Evolutionary conservation across 352 stramenopile species (phyloP).

Genomic region (Globisporangium mamillatum): DNA sequence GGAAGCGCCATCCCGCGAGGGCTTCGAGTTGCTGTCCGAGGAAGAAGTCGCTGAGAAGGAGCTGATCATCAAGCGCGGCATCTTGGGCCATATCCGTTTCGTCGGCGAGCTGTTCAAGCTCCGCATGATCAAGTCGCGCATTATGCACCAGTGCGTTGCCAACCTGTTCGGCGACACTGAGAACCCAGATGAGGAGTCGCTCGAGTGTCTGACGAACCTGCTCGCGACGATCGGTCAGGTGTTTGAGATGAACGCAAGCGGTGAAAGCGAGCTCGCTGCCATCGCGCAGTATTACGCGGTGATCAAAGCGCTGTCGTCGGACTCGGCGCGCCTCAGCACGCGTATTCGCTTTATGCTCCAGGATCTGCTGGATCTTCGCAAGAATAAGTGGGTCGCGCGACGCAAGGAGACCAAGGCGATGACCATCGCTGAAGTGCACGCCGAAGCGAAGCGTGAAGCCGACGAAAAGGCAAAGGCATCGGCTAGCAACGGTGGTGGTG

Average conservation of each 20-base stretch:
- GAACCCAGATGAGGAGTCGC: constrained; percentile 91
- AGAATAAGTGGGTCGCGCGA: constrained; percentile 70
- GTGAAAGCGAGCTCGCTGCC: constrained; percentile 49
- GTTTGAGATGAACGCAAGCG: constrained; percentile 64
- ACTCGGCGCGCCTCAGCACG: constrained; percentile 67
- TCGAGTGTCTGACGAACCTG: constrained; percentile 95
- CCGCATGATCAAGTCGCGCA: constrained; percentile 92
- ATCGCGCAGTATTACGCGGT: constrained; percentile 70
- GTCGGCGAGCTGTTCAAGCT: constrained; percentile 96
- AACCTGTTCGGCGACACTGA: constrained; percentile 75
- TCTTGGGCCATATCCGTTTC: constrained; percentile 94
- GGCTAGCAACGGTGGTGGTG: constrained; percentile 19
- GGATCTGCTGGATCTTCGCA: constrained; percentile 72
- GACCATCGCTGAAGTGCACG: constrained; percentile 81
- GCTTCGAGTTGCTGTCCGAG: constrained; percentile 46
- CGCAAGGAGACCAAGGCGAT: constrained; percentile 83
- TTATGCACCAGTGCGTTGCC: constrained; percentile 92
- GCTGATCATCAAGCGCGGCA: constrained; percentile 74
- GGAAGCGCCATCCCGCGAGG: constrained; percentile 75
- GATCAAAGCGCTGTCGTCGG: constrained; percentile 64
- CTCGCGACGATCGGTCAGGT: constrained; percentile 91
- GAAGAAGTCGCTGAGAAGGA: constrained; percentile 72
- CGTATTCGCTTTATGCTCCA: constrained; percentile 85
- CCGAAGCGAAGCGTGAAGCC: constrained; percentile 63
- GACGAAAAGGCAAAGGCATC: constrained; percentile 65